Evolutionary conservation across 495 filamentous ascomycete species (phyloP), one percentile per base, ranked within the genome.

Genomic region (Penicillium egyptiacum): DNA sequence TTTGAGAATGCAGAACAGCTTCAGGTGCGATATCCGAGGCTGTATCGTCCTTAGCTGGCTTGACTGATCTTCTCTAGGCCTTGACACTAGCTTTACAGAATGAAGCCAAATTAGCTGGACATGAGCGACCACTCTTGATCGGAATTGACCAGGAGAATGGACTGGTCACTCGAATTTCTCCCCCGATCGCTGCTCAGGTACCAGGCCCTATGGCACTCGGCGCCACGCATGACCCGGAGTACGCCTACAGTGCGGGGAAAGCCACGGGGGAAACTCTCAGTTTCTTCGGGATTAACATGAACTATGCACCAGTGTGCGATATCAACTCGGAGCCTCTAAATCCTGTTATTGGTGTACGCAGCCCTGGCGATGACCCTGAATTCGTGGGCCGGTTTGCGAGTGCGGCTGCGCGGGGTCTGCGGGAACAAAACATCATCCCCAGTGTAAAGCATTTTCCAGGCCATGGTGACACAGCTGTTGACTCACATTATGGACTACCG

Each of bases 121-220:
- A 78, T 60, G 30, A 70, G 44, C 65, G 69, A 52, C 75, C 75
- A 50, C 61, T 78, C 14, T 69, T 78, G 22, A 78, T 78, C 40
- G 75, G 72, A 5, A 75, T 76, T 31, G 75, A 78, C 46, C 75
- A 78, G 41, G 75, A 78, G 39, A 78, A 76, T 67, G 75, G 75
- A 2, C 40, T 74, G 14, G 74, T 78, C 33, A 75, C 75, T 42
- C 61, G 77, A 7, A 77, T 81, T 26, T 70, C 68, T 23, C 71
- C 75, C 9, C 77, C 77, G 14, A 70, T 78, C 26, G 75, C 71
- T 35, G 58, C 72, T 4, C 78, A 79, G 40, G 55, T 74, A 22
- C 69, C 75, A 11, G 75, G 75, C 8, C 67, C 69, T 5, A 77
- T 77, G 75, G 72, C 73, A 17, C 56, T 77, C 9, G 75, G 73